Base-by-base conservation (phyloP, 1,284 basidiomycete genomes). In the Cutaneotrichosporon sp. region DNA sequence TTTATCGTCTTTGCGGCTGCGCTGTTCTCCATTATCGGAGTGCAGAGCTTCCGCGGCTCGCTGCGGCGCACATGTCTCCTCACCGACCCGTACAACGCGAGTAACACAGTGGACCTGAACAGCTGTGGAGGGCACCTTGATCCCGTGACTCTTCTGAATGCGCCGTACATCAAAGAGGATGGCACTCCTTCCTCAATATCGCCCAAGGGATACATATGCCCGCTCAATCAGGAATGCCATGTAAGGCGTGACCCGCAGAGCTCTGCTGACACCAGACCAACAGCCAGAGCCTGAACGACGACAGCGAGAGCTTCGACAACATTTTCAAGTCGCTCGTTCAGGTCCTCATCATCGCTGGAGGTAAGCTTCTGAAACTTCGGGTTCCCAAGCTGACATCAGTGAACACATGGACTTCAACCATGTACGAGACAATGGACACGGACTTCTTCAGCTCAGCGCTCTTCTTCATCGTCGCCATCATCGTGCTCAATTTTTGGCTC, bases 381-480 rank as follows among this genome's bases (percentile, higher is more conserved):
- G n/a, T n/a, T n/a, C n/a, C 17, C 16, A 4, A n/a, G 19, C 41
- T 29, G 6, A 39, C 41, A 12, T 4, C 48, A 71, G 75, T 75
- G 44, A 78, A 78, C 54, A 74, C 68, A 0, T 79, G 76, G 75
- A 67, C 73, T 4, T 66, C 82, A 47, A 77, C 87, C 54, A 97
- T 97, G 94, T 97, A 97, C 74, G 72, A 77, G 38, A 86, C 90
- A 79, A 89, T 97, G 74, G 89, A 93, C 63, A 80, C 93, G 2
- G 94, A 98, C 69, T 94, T 87, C 74, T 90, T 88, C 67, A 75
- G 86, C 7, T 90, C 91, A 0, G 87, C 82, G 62, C 77, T 92
- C 58, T 97, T 91, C 76, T 97, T 92, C 77, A 86, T 97, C 61
- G 75, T 86, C 49, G 86, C 85, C 53, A 78, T 92, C 55, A 77